Conservation (phyloP, 306 rosid species). For the Cucumis sativus region DNA sequence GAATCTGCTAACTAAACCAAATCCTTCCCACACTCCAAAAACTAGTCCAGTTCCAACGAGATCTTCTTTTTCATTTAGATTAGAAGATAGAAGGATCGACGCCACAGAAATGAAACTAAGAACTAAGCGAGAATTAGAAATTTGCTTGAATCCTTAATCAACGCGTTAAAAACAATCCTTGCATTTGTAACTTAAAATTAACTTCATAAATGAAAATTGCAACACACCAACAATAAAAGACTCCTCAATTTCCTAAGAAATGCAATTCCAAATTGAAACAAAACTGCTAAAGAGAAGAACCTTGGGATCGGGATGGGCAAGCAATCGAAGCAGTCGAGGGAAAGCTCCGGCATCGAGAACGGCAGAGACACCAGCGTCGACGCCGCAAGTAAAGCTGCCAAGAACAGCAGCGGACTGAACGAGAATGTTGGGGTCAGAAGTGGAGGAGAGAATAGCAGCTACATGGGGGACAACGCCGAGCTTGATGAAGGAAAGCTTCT, state of each 20-base stretch:
- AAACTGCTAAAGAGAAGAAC: conserved; percentile 17
- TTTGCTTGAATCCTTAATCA: background rate
- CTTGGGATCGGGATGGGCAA: conserved; percentile 59
- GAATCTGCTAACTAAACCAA: background rate
- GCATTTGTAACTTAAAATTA: background rate
- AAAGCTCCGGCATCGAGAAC: conserved; percentile 72
- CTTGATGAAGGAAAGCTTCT: conserved; percentile 73
- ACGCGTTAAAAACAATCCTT: background rate
- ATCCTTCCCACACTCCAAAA: background rate
- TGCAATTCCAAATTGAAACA: background rate
- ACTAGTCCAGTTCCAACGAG: background rate
- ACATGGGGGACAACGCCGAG: conserved; percentile 69
- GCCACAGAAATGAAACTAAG: background rate
- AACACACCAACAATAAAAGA: background rate
- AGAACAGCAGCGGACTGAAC: conserved; percentile 81
- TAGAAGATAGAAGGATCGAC: background rate
- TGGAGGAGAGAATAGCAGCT: conserved; percentile 40
- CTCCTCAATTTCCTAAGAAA: background rate
- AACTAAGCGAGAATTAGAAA: background rate
- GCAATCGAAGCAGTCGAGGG: conserved; percentile 45
- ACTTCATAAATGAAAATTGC: background rate
- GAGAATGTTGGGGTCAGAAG: conserved; percentile 39
- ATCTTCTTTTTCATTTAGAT: background rate
- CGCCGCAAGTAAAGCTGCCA: conserved; percentile 88
- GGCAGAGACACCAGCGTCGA: conserved; percentile 78